These are phyloP conservation scores for Corynascus novoguineensis DNA, from an alignment of 495 filamentous ascomycete species.

Conservation along the genomic window DNA sequence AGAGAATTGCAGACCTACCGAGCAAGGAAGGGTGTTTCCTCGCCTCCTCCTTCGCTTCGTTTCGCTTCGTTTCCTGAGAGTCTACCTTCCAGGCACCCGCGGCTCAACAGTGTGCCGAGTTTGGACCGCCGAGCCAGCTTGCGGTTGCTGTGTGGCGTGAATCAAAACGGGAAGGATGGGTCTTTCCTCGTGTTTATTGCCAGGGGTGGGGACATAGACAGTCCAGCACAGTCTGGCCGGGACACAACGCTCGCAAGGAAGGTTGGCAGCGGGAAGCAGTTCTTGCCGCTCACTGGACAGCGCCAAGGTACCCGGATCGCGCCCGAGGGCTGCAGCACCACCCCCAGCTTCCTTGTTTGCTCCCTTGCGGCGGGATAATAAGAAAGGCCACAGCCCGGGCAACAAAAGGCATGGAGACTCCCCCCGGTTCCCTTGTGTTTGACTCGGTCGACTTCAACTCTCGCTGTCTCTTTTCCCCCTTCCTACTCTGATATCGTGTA, in stretches of 20 bases:
- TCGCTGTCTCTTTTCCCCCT: slow-evolving; percentile 2
- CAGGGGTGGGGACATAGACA: slow-evolving; percentile 5
- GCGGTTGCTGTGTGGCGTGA: not conserved
- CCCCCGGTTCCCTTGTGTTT: slow-evolving; percentile 8
- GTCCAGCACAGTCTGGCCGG: not conserved
- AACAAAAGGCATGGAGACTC: slow-evolving; percentile 7
- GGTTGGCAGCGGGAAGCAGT: not conserved
- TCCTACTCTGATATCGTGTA: not conserved
- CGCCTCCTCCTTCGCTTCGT: not conserved
- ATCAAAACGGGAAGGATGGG: not conserved
- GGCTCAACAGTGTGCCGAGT: too few relatives aligned
- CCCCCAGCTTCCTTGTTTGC: not conserved
- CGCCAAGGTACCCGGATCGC: slow-evolving; percentile 12
- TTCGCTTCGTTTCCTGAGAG: not conserved
- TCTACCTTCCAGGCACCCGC: too few relatives aligned
- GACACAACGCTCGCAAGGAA: not conserved
- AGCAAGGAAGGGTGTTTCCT: not conserved
- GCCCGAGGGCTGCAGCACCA: slow-evolving; percentile 14
- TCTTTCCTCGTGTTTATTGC: slow-evolving; percentile 15
- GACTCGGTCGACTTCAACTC: not conserved
- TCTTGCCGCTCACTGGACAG: slow-evolving; percentile 1
- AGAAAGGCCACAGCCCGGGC: slow-evolving; percentile 11
- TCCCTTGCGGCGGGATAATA: not conserved
- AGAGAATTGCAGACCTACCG: too few relatives aligned
- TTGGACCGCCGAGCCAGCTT: slow-evolving; percentile 1